phyloP scores from a whole-genome alignment of 2,329 filamentous ascomycete genomes.

The Xylariales sp. region DNA sequence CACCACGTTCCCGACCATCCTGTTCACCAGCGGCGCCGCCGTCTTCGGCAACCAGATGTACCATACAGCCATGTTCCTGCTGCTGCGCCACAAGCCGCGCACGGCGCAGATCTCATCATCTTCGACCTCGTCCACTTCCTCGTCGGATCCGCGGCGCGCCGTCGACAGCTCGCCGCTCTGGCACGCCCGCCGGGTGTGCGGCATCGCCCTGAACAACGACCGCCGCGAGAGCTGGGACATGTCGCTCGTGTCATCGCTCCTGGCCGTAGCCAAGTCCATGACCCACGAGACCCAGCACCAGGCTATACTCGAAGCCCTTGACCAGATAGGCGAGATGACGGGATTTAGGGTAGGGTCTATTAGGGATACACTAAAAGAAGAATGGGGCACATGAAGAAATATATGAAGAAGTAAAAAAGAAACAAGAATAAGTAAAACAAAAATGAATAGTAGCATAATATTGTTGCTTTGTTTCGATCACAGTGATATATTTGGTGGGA shows the following conservation, averaged over 20 bases:
- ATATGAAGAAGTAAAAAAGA: too few species aligned
- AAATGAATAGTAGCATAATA: too few species aligned
- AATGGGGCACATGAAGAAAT: too few species aligned
- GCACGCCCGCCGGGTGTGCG: conserved; percentile 44
- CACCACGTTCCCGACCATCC: conserved; percentile 29
- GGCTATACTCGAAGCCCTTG: conserved; percentile 33
- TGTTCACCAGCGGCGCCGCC: conserved; percentile 32
- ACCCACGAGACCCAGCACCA: conserved; percentile 44
- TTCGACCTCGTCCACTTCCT: too few species aligned
- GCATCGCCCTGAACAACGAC: conserved; percentile 43
- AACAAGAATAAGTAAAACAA: too few species aligned
- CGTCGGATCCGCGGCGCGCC: conserved; percentile 21
- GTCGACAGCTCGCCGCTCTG: conserved; percentile 37
- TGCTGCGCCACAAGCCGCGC: conserved; percentile 47
- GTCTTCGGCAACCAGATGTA: conserved; percentile 52
- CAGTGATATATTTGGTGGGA: too few species aligned
- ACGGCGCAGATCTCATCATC: conserved; percentile 32
- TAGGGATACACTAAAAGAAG: too few species aligned
- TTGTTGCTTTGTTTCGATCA: too few species aligned
- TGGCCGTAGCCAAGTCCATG: conserved; percentile 39
- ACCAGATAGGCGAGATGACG: too few species aligned
- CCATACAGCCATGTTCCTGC: conserved; percentile 48
- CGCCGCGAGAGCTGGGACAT: conserved; percentile 41
- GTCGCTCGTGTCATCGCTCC: conserved; percentile 39
- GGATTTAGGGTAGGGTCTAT: too few species aligned